Conservation (phyloP, 495 filamentous ascomycete genomes). For the Hypomontagnella monticulosa region DNA sequence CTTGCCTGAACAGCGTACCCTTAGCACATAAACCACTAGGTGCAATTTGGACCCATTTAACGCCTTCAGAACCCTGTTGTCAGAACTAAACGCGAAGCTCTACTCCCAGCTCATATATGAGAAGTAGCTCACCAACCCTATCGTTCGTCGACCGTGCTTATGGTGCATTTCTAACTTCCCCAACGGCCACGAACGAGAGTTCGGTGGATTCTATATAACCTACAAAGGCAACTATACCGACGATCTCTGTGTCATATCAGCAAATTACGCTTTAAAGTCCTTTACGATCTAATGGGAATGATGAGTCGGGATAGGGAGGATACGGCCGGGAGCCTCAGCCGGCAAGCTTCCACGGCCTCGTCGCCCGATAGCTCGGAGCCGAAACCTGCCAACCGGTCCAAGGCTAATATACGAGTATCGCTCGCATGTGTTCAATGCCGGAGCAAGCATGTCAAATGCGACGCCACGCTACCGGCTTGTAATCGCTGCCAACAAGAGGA, state of each 20-base stretch:
- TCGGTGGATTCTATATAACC: slow-evolving; percentile 15
- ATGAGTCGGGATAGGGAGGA: slow-evolving; percentile 41
- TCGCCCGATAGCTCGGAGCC: slow-evolving; percentile 39
- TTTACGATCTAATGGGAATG: slow-evolving; percentile 31
- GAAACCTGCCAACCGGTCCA: slow-evolving; percentile 39
- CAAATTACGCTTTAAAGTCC: not conserved
- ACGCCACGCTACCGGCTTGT: slow-evolving; percentile 60
- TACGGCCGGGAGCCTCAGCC: slow-evolving; percentile 31
- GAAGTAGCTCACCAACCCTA: slow-evolving; percentile 31
- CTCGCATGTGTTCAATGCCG: slow-evolving; percentile 67
- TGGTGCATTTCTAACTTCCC: slow-evolving; percentile 23
- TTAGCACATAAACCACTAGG: slow-evolving; percentile 29
- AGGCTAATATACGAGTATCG: slow-evolving; percentile 52
- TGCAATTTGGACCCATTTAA: slow-evolving; percentile 36
- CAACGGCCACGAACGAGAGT: slow-evolving; percentile 26
- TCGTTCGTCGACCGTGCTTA: slow-evolving; percentile 27
- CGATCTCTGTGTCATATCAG: not conserved
- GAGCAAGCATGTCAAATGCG: slow-evolving; percentile 69
- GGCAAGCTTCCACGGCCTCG: slow-evolving; percentile 36
- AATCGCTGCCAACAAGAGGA: slow-evolving; percentile 56
- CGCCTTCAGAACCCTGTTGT: slow-evolving; percentile 34
- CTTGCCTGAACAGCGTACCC: slow-evolving; percentile 22
- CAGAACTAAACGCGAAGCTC: slow-evolving; percentile 43
- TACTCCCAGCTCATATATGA: slow-evolving; percentile 32
- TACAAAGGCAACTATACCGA: slow-evolving; percentile 3